These are phyloP conservation scores for Candida awuae DNA, from an alignment of 805 yeast species.

Conservation along the genomic window DNA sequence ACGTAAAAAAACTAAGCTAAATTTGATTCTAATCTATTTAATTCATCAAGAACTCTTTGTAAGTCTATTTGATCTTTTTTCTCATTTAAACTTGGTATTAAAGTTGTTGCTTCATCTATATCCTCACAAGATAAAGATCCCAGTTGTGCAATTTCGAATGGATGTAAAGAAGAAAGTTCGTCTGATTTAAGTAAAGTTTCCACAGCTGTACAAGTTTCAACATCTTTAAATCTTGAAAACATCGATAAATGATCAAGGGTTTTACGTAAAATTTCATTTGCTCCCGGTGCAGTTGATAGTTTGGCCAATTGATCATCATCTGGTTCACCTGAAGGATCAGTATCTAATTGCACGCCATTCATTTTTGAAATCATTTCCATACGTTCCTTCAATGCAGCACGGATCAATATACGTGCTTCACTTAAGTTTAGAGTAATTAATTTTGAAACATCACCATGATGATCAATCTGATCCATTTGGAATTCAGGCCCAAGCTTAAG, in stretches of 20 bases:
- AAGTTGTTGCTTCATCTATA: slow-evolving; percentile 90
- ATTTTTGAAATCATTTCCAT: slow-evolving; percentile 41
- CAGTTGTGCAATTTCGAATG: slow-evolving; percentile 89
- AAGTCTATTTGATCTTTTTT: slow-evolving; percentile 83
- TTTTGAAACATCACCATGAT: slow-evolving; percentile 69
- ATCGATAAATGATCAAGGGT: slow-evolving; percentile 79
- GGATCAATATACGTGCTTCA: slow-evolving; percentile 82
- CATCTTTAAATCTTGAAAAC: slow-evolving; percentile 86
- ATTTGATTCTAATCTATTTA: slow-evolving; percentile 54
- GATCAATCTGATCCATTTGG: slow-evolving; percentile 68
- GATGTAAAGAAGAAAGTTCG: slow-evolving; percentile 75
- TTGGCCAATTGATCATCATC: slow-evolving; percentile 44
- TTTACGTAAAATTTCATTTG: slow-evolving; percentile 83
- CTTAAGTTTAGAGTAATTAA: slow-evolving; percentile 80
- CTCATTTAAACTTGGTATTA: slow-evolving; percentile 77
- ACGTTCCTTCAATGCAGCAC: slow-evolving; percentile 81
- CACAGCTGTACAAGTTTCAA: slow-evolving; percentile 88
- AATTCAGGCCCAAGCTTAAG: slow-evolving; percentile 91
- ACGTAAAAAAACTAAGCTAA: slow-evolving; percentile 16
- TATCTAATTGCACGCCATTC: slow-evolving; percentile 25
- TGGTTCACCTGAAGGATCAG: slow-evolving; percentile 26
- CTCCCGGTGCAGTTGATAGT: slow-evolving; percentile 58
- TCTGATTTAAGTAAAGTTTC: slow-evolving; percentile 72
- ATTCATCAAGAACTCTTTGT: slow-evolving; percentile 79
- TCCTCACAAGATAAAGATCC: slow-evolving; percentile 88